Conservation (phyloP, 768 basidiomycete genomes). For the Rhodosporidiobolus odoratus region DNA sequence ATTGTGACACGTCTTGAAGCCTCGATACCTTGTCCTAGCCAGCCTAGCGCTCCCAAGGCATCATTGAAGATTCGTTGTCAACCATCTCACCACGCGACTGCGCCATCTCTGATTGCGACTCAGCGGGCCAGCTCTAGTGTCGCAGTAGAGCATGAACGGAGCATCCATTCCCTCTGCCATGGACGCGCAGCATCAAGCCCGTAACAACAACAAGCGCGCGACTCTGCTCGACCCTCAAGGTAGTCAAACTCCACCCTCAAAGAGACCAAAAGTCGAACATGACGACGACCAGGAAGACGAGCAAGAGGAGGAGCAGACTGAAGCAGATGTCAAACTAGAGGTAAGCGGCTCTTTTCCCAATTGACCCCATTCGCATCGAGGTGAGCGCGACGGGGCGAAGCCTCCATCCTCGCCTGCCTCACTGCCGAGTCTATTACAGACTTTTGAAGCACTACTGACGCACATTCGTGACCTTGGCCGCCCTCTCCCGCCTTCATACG, state of each 20-base stretch:
- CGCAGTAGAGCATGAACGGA: no score
- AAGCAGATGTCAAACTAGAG: conserved; percentile 25
- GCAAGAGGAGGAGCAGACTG: conserved; percentile 11
- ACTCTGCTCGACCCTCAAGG: conserved; percentile 8
- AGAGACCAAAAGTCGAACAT: background rate
- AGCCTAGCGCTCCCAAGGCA: no score
- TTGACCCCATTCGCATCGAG: no score
- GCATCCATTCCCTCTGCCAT: background rate
- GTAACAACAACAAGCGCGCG: conserved; percentile 21
- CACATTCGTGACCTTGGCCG: background rate
- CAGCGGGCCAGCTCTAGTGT: no score
- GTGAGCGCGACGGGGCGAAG: no score
- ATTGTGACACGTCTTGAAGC: no score
- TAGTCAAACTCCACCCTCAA: background rate
- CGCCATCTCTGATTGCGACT: no score
- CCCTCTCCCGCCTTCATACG: background rate
- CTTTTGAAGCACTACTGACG: background rate
- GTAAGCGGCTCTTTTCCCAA: background rate
- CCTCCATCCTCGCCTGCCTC: no score
- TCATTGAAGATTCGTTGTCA: no score
- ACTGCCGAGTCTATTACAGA: background rate
- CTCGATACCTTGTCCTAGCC: no score
- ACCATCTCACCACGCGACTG: no score
- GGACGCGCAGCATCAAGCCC: background rate
- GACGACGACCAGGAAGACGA: conserved; percentile 8